These are phyloP conservation scores for Phycomyces nitens DNA, from an alignment of 192 early-diverging fungal species.

Conservation along the genomic window DNA sequence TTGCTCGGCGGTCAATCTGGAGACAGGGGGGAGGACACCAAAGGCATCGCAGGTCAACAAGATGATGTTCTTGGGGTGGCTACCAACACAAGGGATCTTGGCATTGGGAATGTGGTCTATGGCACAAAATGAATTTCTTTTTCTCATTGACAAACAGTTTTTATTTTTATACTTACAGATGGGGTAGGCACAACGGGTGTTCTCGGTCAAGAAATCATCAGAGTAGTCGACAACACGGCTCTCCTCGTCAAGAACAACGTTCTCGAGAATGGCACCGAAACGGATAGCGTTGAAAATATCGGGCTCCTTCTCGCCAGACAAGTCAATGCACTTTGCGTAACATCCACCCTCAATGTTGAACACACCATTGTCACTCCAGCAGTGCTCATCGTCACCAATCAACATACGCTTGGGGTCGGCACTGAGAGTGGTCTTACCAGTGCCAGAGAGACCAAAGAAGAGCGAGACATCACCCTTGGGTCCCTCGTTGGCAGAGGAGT, in stretches of 20 bases:
- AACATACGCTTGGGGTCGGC: constrained; percentile 89
- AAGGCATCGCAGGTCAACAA: constrained; percentile 96
- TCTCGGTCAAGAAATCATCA: constrained; percentile 82
- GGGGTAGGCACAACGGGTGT: constrained; percentile 95
- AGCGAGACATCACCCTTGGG: constrained; percentile 86
- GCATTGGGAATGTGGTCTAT: constrained; percentile 86
- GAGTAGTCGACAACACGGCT: constrained; percentile 79
- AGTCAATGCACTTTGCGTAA: constrained; percentile 96
- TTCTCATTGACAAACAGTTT: neutral
- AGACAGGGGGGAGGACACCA: constrained; percentile 91
- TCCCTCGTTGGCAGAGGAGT: constrained; percentile 95
- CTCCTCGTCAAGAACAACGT: constrained; percentile 79
- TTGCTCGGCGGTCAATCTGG: constrained; percentile 82
- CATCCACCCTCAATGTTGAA: constrained; percentile 99
- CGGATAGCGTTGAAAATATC: constrained; percentile 97
- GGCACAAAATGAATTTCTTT: no score
- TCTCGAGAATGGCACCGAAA: constrained; percentile 92
- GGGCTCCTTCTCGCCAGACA: constrained; percentile 95
- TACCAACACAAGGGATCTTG: constrained; percentile 87
- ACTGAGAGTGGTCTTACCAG: constrained; percentile 97
- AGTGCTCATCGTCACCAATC: constrained; percentile 99
- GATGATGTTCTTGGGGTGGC: constrained; percentile 93
- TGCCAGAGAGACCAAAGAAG: constrained; percentile 98
- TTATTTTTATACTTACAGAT: constrained; percentile 47
- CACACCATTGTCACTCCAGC: constrained; percentile 94